These are phyloP conservation scores for Sarocladium kiliense DNA, from an alignment of 2,329 filamentous ascomycete species.

Conservation along the genomic window DNA sequence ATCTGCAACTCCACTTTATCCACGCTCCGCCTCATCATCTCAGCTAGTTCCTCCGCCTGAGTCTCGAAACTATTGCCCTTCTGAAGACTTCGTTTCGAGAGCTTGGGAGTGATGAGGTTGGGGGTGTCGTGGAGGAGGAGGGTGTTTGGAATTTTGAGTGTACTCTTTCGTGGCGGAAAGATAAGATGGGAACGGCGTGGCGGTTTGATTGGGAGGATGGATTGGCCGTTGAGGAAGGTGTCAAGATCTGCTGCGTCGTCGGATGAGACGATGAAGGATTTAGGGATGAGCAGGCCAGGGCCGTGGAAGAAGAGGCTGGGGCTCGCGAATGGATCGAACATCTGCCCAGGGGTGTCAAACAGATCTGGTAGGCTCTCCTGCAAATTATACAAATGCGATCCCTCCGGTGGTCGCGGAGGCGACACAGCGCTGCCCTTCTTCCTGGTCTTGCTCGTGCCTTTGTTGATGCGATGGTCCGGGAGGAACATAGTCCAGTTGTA, in stretches of 20 bases:
- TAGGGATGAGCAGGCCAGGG: slow-evolving; percentile 40
- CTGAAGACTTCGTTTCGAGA: slow-evolving; percentile 15
- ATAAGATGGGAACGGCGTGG: slow-evolving; percentile 36
- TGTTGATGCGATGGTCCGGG: slow-evolving; percentile 44
- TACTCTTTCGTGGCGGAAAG: slow-evolving; percentile 44
- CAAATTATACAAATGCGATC: slow-evolving; percentile 32
- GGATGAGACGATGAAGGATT: slow-evolving; percentile 34
- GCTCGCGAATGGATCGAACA: slow-evolving; percentile 58
- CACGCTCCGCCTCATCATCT: slow-evolving; percentile 44
- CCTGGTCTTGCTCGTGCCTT: slow-evolving; percentile 11
- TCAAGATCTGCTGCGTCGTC: slow-evolving; percentile 19
- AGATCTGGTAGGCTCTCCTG: slow-evolving; percentile 31
- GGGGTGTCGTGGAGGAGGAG: slow-evolving; percentile 41
- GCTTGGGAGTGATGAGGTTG: slow-evolving; percentile 14
- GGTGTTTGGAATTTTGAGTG: slow-evolving; percentile 42
- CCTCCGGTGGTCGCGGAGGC: slow-evolving; percentile 19
- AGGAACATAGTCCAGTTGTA: slow-evolving; percentile 62
- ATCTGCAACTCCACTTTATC: slow-evolving; percentile 39
- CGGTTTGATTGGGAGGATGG: slow-evolving; percentile 15
- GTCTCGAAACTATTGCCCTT: slow-evolving; percentile 37
- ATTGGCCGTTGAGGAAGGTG: background rate
- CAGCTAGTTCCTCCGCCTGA: slow-evolving; percentile 43
- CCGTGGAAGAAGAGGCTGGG: slow-evolving; percentile 54
- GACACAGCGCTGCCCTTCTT: slow-evolving; percentile 13
- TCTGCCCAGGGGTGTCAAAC: slow-evolving; percentile 41